Evolutionary conservation across 441 rosid genomes (phyloP).

Genomic region (Syzygium syzygioides): DNA sequence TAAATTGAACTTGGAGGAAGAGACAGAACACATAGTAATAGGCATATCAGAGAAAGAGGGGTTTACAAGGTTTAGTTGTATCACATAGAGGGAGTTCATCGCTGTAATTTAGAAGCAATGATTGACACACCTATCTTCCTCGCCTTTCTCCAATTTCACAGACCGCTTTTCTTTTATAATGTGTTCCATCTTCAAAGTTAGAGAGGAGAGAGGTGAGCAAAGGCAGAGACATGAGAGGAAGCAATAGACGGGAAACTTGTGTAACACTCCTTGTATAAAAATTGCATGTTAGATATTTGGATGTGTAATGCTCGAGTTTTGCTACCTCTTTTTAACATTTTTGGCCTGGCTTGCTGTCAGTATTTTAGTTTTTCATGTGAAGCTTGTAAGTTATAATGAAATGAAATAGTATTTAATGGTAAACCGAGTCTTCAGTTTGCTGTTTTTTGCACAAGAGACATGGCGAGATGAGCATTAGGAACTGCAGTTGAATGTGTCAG

Average conservation of each 20-base stretch:
- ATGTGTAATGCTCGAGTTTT: neutral
- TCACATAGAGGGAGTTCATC: neutral
- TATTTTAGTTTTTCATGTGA: neutral
- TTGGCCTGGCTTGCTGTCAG: neutral
- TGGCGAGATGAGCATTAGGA: neutral
- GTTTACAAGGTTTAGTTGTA: neutral
- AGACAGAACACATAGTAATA: neutral
- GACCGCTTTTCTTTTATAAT: neutral
- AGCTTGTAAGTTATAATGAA: neutral
- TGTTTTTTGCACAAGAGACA: neutral
- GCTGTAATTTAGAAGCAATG: neutral
- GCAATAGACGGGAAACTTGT: neutral
- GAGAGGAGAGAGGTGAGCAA: neutral
- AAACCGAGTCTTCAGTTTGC: neutral
- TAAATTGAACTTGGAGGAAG: neutral
- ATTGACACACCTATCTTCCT: neutral
- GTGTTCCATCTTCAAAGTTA: neutral
- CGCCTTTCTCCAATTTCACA: neutral
- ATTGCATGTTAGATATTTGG: neutral
- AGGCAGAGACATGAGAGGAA: neutral
- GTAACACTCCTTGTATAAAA: neutral
- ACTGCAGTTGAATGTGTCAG: neutral
- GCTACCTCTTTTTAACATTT: neutral
- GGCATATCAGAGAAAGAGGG: neutral
- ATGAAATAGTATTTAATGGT: neutral